Evolutionary conservation across 148 eudicot species (phyloP).

Genomic region (Chenopodium suecicum): DNA sequence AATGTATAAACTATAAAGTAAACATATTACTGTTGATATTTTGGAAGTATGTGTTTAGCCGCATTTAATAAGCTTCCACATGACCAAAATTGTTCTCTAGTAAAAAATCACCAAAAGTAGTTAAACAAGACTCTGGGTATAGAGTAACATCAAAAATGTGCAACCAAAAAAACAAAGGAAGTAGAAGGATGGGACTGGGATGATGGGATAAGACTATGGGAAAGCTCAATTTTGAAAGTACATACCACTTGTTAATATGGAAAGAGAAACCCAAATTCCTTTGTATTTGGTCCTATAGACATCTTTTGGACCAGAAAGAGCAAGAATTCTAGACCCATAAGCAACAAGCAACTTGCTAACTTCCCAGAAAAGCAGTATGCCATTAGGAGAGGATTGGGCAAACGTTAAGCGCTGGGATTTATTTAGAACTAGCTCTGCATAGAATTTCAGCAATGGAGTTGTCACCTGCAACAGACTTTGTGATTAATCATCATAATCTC

Average conservation of each 20-base stretch:
- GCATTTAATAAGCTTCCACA: too few relatives aligned
- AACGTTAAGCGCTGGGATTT: constrained; percentile 75
- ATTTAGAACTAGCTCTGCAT: constrained; percentile 83
- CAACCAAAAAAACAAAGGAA: background rate
- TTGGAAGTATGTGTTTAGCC: too few relatives aligned
- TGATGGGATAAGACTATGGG: background rate
- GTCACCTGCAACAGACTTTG: constrained; percentile 62
- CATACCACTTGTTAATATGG: constrained; percentile 70
- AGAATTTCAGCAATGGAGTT: constrained; percentile 78
- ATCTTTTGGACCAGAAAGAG: constrained; percentile 61
- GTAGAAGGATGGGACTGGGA: background rate
- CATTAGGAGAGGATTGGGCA: constrained; percentile 85
- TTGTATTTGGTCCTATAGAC: constrained; percentile 80
- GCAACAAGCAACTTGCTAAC: constrained; percentile 88
- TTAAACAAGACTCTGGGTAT: too few relatives aligned
- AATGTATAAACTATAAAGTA: too few relatives aligned
- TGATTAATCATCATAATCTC: background rate
- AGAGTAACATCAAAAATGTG: too few relatives aligned
- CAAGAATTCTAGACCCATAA: constrained; percentile 77
- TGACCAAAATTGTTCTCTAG: too few relatives aligned
- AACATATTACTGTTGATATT: too few relatives aligned
- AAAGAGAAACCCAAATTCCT: constrained; percentile 79
- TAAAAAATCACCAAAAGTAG: too few relatives aligned
- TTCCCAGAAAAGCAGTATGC: constrained; percentile 94
- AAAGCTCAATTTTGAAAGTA: background rate